Evolutionary conservation across 202 grass and related monocot genomes (phyloP).

Genomic region (Elaeis oleifera): DNA sequence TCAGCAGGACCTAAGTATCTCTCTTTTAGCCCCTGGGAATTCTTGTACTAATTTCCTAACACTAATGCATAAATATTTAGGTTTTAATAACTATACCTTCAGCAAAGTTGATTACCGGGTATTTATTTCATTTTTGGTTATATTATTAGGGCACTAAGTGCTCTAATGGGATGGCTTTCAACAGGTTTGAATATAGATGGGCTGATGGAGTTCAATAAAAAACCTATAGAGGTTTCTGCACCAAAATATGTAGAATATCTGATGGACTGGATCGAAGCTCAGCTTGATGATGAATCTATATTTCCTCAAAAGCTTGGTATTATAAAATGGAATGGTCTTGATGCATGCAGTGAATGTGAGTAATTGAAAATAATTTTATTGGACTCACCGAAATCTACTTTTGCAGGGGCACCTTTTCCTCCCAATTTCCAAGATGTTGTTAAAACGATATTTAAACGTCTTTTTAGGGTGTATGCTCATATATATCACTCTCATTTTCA

Average conservation of each 20-base stretch:
- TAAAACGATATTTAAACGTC: slow-evolving; percentile 66
- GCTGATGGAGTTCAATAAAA: slow-evolving; percentile 77
- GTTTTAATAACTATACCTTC: too few relatives aligned
- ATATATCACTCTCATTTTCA: slow-evolving; percentile 74
- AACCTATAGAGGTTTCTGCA: slow-evolving; percentile 67
- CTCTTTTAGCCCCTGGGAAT: neutral
- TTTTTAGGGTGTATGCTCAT: slow-evolving; percentile 66
- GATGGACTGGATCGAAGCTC: slow-evolving; percentile 73
- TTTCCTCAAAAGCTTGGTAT: slow-evolving; percentile 67
- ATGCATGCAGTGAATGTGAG: too few relatives aligned
- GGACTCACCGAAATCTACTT: neutral
- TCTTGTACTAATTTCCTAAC: too few relatives aligned
- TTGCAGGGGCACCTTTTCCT: slow-evolving; percentile 49
- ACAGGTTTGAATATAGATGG: slow-evolving; percentile 73
- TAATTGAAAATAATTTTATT: neutral
- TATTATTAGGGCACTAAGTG: too few relatives aligned
- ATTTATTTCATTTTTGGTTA: too few relatives aligned
- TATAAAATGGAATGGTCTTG: slow-evolving; percentile 1
- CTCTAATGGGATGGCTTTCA: neutral
- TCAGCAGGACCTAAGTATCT: slow-evolving; percentile 60
- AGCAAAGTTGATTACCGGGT: too few relatives aligned
- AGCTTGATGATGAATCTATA: slow-evolving; percentile 63
- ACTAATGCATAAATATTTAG: too few relatives aligned
- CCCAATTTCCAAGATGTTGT: slow-evolving; percentile 53
- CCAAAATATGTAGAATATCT: slow-evolving; percentile 73